Evolutionary conservation across 108 stramenopile genomes (phyloP), one percentile per base, ranked within the genome.

Genomic region (Seminavis robusta): DNA sequence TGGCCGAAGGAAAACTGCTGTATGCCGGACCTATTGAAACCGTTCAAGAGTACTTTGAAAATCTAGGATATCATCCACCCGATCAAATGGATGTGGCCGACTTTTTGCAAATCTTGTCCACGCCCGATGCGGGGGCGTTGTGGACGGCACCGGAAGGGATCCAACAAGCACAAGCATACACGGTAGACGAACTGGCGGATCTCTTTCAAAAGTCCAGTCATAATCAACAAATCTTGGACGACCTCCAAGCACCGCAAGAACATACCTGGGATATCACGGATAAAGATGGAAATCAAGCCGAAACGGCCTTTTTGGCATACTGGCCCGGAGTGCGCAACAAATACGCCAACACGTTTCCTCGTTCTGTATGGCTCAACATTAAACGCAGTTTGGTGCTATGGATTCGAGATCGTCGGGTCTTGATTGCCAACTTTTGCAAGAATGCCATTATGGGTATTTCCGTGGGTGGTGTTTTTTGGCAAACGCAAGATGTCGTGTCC

Each of bases 21-120:
- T 94, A 88, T 62, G 80, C 94, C 13, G 97, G 95, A 8, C 87
- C 88, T 29, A 73, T 94, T 26, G 71, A 76, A 26, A 48, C 67
- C 8, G 81, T 92, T 4, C 65, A 80, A 46, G 65, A 63, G 29
- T 87, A 93, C 59, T 92, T 96, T 66, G 83, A 70, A 11, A 15
- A 47, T 10, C 37, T 92, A 10, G 92, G 89, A 6, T 91, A 88
- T 56, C 24, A 23, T 0, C 71, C 74, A 24, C 93, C 90, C 13
- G 48, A 53, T 4, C 67, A 69, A 21, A 74, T 88, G 71, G 94
- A 94, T 59, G 80, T 84, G 19, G 94, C 87, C 3, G 92, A 94
- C 59, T 94, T 88, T 53, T 49, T 87, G 24, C 86, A 88, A 59
- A 61, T 72, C 16, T 58, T 88, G 50, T 63, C 86, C 19, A 81